Percentiles rank a stretch among this genome's conserved stretches.
Evolutionary conservation across 225 moss, liverwort and hornwort genomes (phyloP).

Genomic region (Bryum argenteum): DNA sequence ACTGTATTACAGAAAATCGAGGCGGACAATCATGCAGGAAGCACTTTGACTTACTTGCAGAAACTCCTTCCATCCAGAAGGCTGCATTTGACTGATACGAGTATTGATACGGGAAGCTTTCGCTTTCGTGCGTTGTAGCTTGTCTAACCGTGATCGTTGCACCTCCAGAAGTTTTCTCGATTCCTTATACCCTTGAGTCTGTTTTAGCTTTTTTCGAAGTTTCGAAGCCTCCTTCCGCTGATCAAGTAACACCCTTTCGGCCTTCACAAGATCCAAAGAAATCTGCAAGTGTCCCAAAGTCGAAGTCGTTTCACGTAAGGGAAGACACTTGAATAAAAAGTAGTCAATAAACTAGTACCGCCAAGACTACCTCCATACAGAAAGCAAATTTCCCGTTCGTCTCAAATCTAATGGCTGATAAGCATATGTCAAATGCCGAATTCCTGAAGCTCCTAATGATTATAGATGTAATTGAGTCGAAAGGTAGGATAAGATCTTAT

Average conservation of each 20-base stretch:
- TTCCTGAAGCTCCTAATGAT: no score
- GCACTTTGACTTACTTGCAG: conserved; percentile 55
- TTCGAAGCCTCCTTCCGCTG: conserved; percentile 69
- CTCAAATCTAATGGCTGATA: conserved; percentile 13
- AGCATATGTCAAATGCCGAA: conserved; percentile 19
- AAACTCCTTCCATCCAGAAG: conserved; percentile 99
- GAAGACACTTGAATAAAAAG: conserved; percentile 3
- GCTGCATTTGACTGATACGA: conserved; percentile 87
- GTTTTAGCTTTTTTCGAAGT: conserved; percentile 75
- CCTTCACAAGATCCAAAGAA: conserved; percentile 59
- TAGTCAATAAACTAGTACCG: conserved; percentile 28
- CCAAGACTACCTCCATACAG: background rate
- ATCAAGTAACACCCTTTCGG: conserved; percentile 58
- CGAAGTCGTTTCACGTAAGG: conserved; percentile 17
- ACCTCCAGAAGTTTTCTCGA: conserved; percentile 67
- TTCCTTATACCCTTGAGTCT: conserved; percentile 75
- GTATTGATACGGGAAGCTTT: conserved; percentile 65
- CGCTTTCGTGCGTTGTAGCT: conserved; percentile 59
- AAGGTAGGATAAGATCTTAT: conserved; percentile 16
- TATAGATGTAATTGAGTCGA: background rate
- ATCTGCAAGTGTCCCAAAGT: conserved; percentile 38
- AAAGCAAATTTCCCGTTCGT: conserved; percentile 3
- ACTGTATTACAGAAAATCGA: background rate
- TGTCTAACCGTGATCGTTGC: conserved; percentile 71
- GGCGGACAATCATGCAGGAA: conserved; percentile 6